Conservation (phyloP, 179 eudicot species). For the Actinidia chinensis region DNA sequence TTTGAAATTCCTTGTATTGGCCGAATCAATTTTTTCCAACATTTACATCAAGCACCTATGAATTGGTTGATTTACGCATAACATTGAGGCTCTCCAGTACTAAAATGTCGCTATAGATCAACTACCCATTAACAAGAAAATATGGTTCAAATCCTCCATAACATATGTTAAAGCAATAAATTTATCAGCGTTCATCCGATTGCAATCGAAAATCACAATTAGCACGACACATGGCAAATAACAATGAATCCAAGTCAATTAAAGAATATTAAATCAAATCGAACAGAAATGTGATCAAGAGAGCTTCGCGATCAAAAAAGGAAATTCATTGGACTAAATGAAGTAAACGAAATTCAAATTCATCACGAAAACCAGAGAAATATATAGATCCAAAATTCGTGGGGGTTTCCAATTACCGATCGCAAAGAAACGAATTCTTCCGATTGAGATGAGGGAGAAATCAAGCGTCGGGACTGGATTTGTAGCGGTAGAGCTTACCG, state of each 20-base stretch:
- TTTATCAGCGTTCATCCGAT: too few relatives aligned
- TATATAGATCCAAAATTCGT: not conserved
- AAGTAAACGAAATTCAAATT: not conserved
- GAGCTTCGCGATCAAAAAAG: not conserved
- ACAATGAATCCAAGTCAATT: not conserved
- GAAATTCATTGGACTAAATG: not conserved
- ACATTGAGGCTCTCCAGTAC: not conserved
- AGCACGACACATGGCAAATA: too few relatives aligned
- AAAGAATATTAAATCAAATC: not conserved
- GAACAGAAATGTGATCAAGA: not conserved
- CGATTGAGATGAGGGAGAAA: not conserved
- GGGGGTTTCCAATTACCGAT: not conserved
- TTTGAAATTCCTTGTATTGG: too few relatives aligned
- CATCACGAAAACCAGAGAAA: not conserved
- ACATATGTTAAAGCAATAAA: not conserved
- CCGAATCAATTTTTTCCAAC: too few relatives aligned
- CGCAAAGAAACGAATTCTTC: not conserved
- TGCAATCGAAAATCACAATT: too few relatives aligned
- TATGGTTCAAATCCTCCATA: not conserved
- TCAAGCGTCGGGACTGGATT: conserved; percentile 19
- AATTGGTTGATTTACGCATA: not conserved
- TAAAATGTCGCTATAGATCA: not conserved
- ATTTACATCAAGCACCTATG: not conserved
- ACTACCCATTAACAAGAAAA: not conserved
- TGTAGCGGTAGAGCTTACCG: conserved; percentile 29